These are phyloP conservation scores for Coniochaeta ligniaria DNA, from an alignment of 2,329 filamentous ascomycete genomes.

Conservation along the genomic window DNA sequence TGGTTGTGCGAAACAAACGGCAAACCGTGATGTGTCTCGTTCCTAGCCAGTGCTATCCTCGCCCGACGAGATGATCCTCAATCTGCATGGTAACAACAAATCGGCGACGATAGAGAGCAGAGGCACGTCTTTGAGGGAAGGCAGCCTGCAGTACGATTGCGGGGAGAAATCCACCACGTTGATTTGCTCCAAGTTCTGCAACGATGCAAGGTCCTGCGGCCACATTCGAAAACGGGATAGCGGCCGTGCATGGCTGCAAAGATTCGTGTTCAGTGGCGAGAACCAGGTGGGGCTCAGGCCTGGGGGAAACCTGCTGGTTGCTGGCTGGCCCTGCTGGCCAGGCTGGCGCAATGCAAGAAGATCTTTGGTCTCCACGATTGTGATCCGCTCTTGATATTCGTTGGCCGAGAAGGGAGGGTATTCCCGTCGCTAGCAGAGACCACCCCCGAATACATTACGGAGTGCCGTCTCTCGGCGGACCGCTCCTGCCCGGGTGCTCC, in stretches of 20 bases:
- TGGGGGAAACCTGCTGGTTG: neutral
- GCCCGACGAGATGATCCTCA: neutral
- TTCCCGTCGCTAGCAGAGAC: neutral
- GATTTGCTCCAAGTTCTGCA: neutral
- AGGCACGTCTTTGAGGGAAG: neutral
- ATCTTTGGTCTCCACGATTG: neutral
- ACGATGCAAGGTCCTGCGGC: neutral
- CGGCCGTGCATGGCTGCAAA: neutral
- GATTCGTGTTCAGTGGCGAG: neutral
- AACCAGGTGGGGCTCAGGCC: neutral
- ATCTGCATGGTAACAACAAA: neutral
- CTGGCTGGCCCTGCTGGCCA: neutral
- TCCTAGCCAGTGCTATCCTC: neutral
- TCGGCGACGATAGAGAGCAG: too few relatives aligned
- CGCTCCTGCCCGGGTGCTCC: neutral
- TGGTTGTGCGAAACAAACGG: neutral
- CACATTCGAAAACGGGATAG: neutral
- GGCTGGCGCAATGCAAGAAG: neutral
- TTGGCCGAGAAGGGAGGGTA: neutral
- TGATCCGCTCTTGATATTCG: neutral
- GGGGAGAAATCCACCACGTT: neutral
- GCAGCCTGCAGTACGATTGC: neutral
- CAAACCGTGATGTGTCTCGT: neutral
- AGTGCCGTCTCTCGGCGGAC: neutral
- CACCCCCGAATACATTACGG: neutral